phyloP scores from a whole-genome alignment of 140 eudicot species.

The Anethum foeniculum region DNA sequence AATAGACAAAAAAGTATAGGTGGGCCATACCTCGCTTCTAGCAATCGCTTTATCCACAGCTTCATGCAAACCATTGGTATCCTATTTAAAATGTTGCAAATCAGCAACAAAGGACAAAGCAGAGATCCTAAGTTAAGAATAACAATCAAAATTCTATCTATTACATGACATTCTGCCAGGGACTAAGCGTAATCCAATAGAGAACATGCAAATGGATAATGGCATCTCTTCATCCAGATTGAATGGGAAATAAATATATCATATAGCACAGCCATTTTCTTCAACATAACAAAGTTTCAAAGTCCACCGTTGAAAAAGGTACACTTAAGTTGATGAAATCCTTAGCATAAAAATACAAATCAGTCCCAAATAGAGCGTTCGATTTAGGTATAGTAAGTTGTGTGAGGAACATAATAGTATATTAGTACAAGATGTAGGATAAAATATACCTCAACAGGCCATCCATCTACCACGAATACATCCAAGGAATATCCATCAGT shows the following conservation, averaged over 20 bases:
- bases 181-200: background rate
- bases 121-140: constrained; percentile 22
- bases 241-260: background rate
- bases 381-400: background rate
- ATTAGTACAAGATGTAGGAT: background rate
- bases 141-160: constrained; percentile 16
- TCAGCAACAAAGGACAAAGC: constrained; percentile 36
- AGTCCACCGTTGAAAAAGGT: background rate
- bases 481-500: constrained; percentile 89
- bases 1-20: background rate
- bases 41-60: constrained; percentile 74
- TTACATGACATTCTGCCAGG: background rate
- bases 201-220: background rate
- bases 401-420: background rate
- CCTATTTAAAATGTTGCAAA: constrained; percentile 61
- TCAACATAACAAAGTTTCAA: background rate
- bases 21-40: constrained; percentile 53
- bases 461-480: constrained; percentile 96
- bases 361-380: background rate
- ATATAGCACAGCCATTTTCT: background rate
- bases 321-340: background rate
- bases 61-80: constrained; percentile 53
- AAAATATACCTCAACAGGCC: constrained; percentile 65
- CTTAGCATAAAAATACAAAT: background rate
- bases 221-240: background rate